Conservation (phyloP, 176 grass and related monocot species). For the Ensete ventricosum region DNA sequence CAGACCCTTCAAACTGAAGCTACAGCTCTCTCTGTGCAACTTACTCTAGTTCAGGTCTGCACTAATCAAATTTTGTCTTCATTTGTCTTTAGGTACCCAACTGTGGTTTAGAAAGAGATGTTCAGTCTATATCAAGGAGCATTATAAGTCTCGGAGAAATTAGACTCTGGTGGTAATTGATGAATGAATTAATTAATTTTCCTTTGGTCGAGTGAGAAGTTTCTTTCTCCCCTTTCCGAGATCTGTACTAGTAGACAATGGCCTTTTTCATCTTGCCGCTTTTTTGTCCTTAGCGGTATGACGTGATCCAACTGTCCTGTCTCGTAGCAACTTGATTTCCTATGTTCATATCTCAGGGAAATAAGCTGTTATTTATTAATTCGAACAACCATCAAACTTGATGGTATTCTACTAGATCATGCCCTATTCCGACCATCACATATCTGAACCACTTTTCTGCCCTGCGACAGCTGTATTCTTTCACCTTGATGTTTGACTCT, state of each 20-base stretch:
- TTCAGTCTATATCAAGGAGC: too few relatives aligned
- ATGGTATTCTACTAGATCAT: too few relatives aligned
- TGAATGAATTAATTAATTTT: too few relatives aligned
- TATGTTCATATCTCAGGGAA: background rate
- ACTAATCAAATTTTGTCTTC: background rate
- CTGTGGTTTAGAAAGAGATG: too few relatives aligned
- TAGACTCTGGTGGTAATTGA: too few relatives aligned
- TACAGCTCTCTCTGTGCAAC: conserved; percentile 90
- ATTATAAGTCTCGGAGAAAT: too few relatives aligned
- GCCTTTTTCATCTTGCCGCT: background rate
- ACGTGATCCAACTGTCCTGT: background rate
- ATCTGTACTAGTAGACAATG: background rate
- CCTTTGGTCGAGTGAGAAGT: background rate
- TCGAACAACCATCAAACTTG: too few relatives aligned
- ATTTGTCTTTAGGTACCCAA: conserved; percentile 8
- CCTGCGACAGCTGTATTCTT: too few relatives aligned
- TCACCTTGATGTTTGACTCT: too few relatives aligned
- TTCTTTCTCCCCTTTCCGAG: background rate
- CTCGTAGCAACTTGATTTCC: background rate
- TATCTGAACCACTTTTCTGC: too few relatives aligned
- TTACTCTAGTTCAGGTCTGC: conserved; percentile 84
- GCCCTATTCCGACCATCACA: too few relatives aligned
- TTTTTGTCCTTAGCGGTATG: background rate
- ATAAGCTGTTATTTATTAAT: too few relatives aligned
- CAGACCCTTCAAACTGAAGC: conserved; percentile 99